Base-by-base conservation (phyloP, 176 grass and related monocot genomes). In the Zizania latifolia region DNA sequence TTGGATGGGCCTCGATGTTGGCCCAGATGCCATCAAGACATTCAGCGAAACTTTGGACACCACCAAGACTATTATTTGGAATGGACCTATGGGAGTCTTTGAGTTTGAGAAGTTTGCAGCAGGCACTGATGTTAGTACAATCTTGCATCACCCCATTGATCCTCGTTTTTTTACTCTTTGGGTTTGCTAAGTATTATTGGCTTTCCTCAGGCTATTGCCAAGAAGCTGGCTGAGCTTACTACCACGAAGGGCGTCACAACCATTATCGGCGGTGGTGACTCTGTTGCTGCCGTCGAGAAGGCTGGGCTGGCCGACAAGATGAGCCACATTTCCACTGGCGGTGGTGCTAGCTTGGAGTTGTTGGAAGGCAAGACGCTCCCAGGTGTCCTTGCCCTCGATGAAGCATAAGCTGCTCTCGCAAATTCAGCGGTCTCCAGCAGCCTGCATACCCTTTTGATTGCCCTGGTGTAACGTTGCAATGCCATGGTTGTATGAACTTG, bases 1-100 rank as follows among this genome's bases (percentile, higher is more conserved):
- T 14, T 94, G 94, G 94, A 98, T 98, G 94, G 94, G 94, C 70
- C 94, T 94, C 3, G 91, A 98, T 78, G 80, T 98, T 72, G 94
- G 94, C 16, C 91, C 94, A 19, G 91, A 92, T 58, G 76, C 94
- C 74, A 94, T 71, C 86, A 94, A 89, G 59, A 77, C 86, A 35
- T 98, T 92, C 78, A 81, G 60, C 35, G 88, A 92, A 72, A 66
- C 41, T 0, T 78, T 98, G 78, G 81, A 72, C 51, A 89, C 86
- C 58, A 76, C 70, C 33, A 53, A 86, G 78, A 94, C 91, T 70
- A 56, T 94, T 30, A 98, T 98, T 67, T 98, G 94, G 94, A 98
- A 98, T 11, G 94, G 94, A 46, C 94, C 94, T 16, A 89, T 98
- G 94, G 91, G 94, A 75, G 94, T 98, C 29, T 98, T 98, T 21